Conservation (phyloP, 2,329 filamentous ascomycete genomes). For the Diaporthe velutina region DNA sequence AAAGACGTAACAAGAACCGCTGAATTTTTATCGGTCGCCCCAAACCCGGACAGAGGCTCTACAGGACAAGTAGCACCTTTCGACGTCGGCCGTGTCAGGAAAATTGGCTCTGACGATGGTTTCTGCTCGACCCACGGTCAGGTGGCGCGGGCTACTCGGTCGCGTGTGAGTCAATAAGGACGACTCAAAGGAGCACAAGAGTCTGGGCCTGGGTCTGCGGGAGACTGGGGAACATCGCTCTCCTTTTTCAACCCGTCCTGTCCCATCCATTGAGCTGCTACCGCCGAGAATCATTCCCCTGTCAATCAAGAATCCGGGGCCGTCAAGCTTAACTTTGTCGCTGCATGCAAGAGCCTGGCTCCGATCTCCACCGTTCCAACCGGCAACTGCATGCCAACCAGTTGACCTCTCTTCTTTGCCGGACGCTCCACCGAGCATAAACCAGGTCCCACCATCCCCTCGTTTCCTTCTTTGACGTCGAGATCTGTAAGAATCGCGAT, state of each 20-base stretch:
- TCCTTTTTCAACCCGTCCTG: neutral
- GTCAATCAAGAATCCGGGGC: slow-evolving; percentile 5
- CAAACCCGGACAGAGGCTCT: slow-evolving; percentile 5
- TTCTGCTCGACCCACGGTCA: slow-evolving; percentile 15
- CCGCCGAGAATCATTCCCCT: slow-evolving; percentile 1
- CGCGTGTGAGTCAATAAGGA: slow-evolving; percentile 5
- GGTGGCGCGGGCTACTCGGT: slow-evolving; percentile 5
- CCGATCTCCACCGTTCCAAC: slow-evolving; percentile 12
- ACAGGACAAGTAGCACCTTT: slow-evolving; percentile 11
- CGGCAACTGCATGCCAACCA: neutral
- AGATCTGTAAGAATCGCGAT: neutral
- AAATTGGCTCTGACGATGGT: slow-evolving; percentile 21
- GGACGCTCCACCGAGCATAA: neutral
- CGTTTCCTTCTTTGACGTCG: neutral
- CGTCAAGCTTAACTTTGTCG: slow-evolving; percentile 18
- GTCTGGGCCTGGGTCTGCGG: neutral
- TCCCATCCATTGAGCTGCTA: neutral
- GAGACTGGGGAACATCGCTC: neutral
- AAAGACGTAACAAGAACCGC: slow-evolving; percentile 26
- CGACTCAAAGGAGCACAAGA: neutral
- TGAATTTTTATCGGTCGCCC: slow-evolving; percentile 8
- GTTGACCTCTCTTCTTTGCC: neutral
- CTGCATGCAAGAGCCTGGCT: slow-evolving; percentile 23
- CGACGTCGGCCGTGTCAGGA: slow-evolving; percentile 16
- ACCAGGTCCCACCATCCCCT: slow-evolving; percentile 1